A percentile compares a stretch with the other conserved stretches of the same genome.
These are phyloP conservation scores for Taphrina pruni DNA, from an alignment of 1,139 yeast species.

Conservation along the genomic window DNA sequence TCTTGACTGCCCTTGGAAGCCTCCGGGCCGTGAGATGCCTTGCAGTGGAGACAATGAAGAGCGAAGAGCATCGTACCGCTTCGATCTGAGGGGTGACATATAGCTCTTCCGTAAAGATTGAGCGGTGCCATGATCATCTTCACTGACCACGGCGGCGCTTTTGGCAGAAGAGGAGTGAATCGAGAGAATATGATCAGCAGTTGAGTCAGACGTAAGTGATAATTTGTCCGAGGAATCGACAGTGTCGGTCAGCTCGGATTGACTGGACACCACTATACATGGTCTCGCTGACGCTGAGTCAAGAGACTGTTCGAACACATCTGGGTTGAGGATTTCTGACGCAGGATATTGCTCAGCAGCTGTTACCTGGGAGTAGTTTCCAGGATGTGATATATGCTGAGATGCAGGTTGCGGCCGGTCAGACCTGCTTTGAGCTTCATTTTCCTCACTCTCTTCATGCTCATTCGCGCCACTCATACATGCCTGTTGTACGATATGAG, in stretches of 20 bases:
- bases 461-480: neutral
- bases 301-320: too few species aligned
- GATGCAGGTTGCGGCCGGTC: too few species aligned
- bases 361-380: too few species aligned
- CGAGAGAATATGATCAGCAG: constrained; percentile 22
- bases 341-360: neutral
- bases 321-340: neutral
- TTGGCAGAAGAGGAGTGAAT: constrained; percentile 17
- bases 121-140: neutral
- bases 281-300: too few species aligned
- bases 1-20: constrained; percentile 42
- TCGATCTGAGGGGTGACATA: constrained; percentile 43
- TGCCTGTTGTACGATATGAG: neutral
- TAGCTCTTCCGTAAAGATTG: constrained; percentile 27
- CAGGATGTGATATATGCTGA: too few species aligned
- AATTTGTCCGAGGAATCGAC: constrained; percentile 48
- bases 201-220: neutral
- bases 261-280: too few species aligned
- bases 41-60: constrained; percentile 45
- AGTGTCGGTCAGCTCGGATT: neutral
- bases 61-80: constrained; percentile 43
- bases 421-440: too few species aligned
- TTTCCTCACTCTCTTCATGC: neutral
- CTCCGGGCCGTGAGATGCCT: constrained; percentile 39
- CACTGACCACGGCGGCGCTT: neutral